A percentile compares a stretch with the other conserved stretches of the same genome.
phyloP scores from a whole-genome alignment of 352 stramenopile species.

The Pythium guiyangense region DNA sequence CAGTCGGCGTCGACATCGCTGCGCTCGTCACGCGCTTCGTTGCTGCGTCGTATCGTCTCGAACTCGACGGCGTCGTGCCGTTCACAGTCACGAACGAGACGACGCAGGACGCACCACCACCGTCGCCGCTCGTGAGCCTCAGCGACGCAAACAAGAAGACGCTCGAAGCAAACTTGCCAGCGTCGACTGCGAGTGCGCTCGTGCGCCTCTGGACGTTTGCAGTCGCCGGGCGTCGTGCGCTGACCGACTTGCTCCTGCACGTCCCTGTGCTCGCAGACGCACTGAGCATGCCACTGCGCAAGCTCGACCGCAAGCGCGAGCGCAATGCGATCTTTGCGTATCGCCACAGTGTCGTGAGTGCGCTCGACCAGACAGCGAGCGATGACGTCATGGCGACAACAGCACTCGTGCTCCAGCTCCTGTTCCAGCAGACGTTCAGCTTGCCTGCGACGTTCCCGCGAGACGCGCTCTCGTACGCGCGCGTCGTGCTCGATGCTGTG shows the following conservation, averaged over 20 bases:
- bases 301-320: conserved; percentile 83
- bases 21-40: conserved; percentile 64
- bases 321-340: conserved; percentile 64
- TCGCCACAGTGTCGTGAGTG: conserved; percentile 38
- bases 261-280: conserved; percentile 48
- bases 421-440: conserved; percentile 65
- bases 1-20: conserved; percentile 43
- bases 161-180: conserved; percentile 50
- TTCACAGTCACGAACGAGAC: conserved; percentile 17
- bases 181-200: conserved; percentile 43
- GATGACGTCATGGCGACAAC: conserved; percentile 25
- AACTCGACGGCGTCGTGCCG: conserved; percentile 42
- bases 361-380: conserved; percentile 29
- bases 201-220: conserved; percentile 69
- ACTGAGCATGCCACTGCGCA: conserved; percentile 72
- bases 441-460: conserved; percentile 44
- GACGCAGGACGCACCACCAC: conserved; percentile 1
- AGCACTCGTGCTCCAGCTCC: conserved; percentile 42
- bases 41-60: conserved; percentile 49
- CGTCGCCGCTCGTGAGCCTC: conserved; percentile 37
- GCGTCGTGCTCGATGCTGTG: conserved; percentile 44
- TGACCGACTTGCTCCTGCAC: conserved; percentile 60
- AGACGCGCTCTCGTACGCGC: conserved; percentile 24
- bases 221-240: conserved; percentile 46
- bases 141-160: conserved; percentile 62